These are phyloP conservation scores for Poterioochromonas sp. DNA, from an alignment of 352 stramenopile species.

Conservation along the genomic window DNA sequence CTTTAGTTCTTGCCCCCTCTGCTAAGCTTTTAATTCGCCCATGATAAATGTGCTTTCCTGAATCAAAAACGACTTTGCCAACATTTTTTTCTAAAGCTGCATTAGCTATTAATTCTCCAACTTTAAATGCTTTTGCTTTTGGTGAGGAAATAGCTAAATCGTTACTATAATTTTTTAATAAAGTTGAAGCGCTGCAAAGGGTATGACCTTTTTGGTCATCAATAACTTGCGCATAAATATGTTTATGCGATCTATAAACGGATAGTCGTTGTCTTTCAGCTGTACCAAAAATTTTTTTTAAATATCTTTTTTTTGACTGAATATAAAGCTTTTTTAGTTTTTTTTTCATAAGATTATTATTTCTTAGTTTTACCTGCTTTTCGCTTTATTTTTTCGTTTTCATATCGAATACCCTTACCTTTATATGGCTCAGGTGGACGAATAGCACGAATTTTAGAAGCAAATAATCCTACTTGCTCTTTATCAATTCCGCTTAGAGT, in stretches of 20 bases:
- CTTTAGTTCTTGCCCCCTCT: background rate
- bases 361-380: conserved; percentile 29
- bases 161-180: background rate
- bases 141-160: background rate
- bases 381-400: conserved; percentile 33
- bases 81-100: conserved; percentile 22
- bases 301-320: conserved; percentile 24
- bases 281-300: conserved; percentile 31
- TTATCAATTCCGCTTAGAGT: conserved; percentile 29
- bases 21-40: conserved; percentile 29
- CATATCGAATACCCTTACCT: conserved; percentile 33
- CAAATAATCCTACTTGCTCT: conserved; percentile 12
- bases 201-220: conserved; percentile 22
- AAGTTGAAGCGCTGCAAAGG: conserved; percentile 5
- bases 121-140: background rate
- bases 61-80: conserved; percentile 27
- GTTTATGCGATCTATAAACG: conserved; percentile 33
- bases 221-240: conserved; percentile 36
- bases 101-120: conserved; percentile 1
- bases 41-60: conserved; percentile 25
- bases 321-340: background rate
- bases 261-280: conserved; percentile 24
- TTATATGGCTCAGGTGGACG: conserved; percentile 31
- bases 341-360: conserved; percentile 1
- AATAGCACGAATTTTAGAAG: conserved; percentile 24